A percentile compares a stretch with the other conserved stretches of the same genome.
Conservation (phyloP, 805 yeast species). For the Kuraishia cidri region DNA sequence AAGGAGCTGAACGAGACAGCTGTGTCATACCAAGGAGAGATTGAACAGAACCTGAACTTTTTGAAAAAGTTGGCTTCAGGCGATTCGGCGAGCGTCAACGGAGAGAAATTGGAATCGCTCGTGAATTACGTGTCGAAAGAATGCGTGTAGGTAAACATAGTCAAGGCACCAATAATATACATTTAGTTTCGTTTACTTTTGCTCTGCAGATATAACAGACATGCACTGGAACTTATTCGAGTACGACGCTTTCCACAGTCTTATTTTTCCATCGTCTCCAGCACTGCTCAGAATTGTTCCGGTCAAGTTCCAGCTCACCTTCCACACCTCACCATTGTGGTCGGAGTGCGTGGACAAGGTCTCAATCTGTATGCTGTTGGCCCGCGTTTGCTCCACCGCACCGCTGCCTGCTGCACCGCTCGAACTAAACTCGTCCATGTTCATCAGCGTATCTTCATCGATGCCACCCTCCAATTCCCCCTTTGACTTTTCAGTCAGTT, state of each 20-base stretch:
- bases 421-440: conserved; percentile 1
- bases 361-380: conserved; percentile 32
- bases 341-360: conserved; percentile 61
- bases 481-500: conserved; percentile 38
- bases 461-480: neutral
- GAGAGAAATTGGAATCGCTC: conserved; percentile 9
- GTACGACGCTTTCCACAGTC: conserved; percentile 88
- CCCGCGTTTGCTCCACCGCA: neutral
- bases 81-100: too few species aligned
- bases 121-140: conserved; percentile 10
- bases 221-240: conserved; percentile 84
- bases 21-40: conserved; percentile 5
- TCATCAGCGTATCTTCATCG: conserved; percentile 1
- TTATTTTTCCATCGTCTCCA: conserved; percentile 89
- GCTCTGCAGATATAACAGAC: conserved; percentile 69
- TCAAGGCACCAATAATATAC: too few species aligned
- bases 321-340: conserved; percentile 90
- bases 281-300: conserved; percentile 90
- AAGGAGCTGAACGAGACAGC: conserved; percentile 5
- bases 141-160: conserved; percentile 5
- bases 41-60: too few species aligned
- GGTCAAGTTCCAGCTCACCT: conserved; percentile 90
- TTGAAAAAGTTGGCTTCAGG: too few species aligned
- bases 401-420: neutral
- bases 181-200: neutral